Conservation (phyloP, 208 protist genomes). For the Vickermania spadyakhi region DNA sequence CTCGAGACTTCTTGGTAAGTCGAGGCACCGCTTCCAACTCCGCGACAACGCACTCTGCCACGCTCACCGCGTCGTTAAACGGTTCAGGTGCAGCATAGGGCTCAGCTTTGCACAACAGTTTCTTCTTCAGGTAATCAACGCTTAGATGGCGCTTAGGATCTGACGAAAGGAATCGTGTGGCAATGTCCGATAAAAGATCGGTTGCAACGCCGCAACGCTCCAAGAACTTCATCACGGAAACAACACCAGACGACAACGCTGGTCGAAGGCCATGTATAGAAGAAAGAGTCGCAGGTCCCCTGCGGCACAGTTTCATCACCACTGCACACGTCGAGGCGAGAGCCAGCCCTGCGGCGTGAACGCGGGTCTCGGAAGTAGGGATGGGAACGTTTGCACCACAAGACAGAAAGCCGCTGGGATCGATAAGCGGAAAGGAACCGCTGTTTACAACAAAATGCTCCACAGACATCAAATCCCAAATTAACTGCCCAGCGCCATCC, state of each 20-base stretch:
- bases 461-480: slow-evolving; percentile 12
- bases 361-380: not conserved
- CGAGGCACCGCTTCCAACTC: not conserved
- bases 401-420: slow-evolving; percentile 18
- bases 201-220: not conserved
- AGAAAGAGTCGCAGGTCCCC: not conserved
- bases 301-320: not conserved
- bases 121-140: not conserved
- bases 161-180: not conserved
- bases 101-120: not conserved
- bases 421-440: slow-evolving; percentile 11
- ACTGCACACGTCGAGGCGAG: not conserved
- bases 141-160: not conserved
- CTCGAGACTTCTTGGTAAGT: not conserved
- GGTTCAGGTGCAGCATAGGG: not conserved
- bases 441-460: slow-evolving; percentile 18
- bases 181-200: not conserved
- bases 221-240: not conserved
- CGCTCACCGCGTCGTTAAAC: not conserved
- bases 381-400: slow-evolving; percentile 5
- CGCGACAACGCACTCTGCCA: not conserved
- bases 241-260: not conserved
- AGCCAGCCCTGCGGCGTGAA: slow-evolving; percentile 6
- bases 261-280: not conserved
- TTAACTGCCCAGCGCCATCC: slow-evolving; percentile 4